Base-by-base conservation (phyloP, 805 yeast genomes). In the Schwanniomyces vanrijiae region DNA sequence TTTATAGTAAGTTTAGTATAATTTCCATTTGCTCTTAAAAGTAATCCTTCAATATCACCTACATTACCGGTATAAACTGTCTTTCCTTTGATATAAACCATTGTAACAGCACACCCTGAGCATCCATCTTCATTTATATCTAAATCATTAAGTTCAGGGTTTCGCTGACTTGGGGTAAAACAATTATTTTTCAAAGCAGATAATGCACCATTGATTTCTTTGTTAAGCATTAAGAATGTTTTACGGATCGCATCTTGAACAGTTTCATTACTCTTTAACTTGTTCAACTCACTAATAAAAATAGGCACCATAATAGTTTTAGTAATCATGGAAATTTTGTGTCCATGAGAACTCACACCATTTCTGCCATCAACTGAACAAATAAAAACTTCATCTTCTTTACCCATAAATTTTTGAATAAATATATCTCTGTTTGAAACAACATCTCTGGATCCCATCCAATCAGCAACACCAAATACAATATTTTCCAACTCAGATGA, bases 381-480 rank as follows among this genome's bases (percentile, higher is more conserved):
- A 48, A 92, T 72, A 45, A 94, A 73, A 25, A 84, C 80, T 62
- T 91, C 97, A 55, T 88, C 85, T 39, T 86, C 86, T 45, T 84
- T 84, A 16, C 96, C 96, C 49, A 96, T 76, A 66, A 91, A 90
- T 55, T 87, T 83, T 58, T 90, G 96, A 53, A 87, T 79, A 29
- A 94, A 91, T 34, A 88, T 82, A 68, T 94, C 99, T 59, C 96
- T 79, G 5, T 86, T 80, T 0, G 90, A 79, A 3, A 94, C 78
- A 40, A 74, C 72, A 21, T 81, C 81, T 43, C 83, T 71, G 44
- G 74, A 74, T 1, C 96, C 96, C 55, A 92, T 73, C 3, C 86
- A 75, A 65, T 94, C 99, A 1, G 97, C 86, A 42, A 94, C 90
- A 61, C 99, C 99, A 60, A 90, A 90, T 0, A 90, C 83, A 71